Conservation (phyloP, 1,284 basidiomycete genomes). For the Cryptococcus sp. region DNA sequence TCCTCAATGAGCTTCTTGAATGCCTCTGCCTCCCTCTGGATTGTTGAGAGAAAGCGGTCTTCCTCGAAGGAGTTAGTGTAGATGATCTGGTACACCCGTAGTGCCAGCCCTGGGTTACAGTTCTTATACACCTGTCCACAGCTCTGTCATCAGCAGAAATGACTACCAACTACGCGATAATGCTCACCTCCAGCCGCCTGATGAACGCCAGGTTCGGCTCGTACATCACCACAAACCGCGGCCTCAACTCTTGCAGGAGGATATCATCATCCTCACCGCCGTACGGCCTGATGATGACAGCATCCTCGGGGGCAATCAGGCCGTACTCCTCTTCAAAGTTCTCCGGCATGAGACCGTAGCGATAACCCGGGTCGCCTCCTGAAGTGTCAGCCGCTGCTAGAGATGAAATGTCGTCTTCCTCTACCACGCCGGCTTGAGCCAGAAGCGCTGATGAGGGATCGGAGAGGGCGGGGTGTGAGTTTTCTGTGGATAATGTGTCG, state of each 20-base stretch:
- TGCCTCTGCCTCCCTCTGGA: constrained; percentile 87
- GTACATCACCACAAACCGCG: constrained; percentile 90
- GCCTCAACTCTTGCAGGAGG: constrained; percentile 79
- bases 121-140: constrained; percentile 72
- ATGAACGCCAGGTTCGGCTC: constrained; percentile 93
- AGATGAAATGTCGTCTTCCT: constrained; percentile 34
- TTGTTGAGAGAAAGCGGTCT: constrained; percentile 84
- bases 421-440: constrained; percentile 35
- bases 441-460: constrained; percentile 22
- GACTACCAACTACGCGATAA: neutral
- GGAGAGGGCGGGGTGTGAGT: neutral
- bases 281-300: constrained; percentile 82
- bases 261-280: constrained; percentile 90
- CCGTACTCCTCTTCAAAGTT: constrained; percentile 81
- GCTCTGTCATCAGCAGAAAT: no score
- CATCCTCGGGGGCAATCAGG: constrained; percentile 71
- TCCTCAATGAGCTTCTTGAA: constrained; percentile 93
- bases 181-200: constrained; percentile 77
- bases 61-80: constrained; percentile 93
- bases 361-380: constrained; percentile 14
- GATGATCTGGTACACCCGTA: constrained; percentile 94
- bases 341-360: constrained; percentile 32
- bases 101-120: constrained; percentile 69
- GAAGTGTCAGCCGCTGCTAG: neutral
- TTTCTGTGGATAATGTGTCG: neutral